These are phyloP conservation scores for Dipodascus albidus DNA, from an alignment of 805 yeast species.

Conservation along the genomic window DNA sequence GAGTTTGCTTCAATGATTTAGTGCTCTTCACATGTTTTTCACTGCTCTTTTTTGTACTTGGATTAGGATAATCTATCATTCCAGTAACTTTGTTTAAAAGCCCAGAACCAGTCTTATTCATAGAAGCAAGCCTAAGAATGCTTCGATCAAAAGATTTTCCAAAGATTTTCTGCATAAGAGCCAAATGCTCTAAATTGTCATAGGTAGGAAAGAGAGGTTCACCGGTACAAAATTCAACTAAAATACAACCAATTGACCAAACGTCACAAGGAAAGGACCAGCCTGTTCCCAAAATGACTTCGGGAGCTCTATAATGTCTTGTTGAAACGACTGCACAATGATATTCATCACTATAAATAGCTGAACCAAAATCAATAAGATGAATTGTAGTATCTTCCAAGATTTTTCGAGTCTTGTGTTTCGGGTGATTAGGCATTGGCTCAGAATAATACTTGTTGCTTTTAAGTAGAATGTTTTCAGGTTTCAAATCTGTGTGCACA, in stretches of 20 bases:
- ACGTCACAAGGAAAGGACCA: constrained; percentile 96
- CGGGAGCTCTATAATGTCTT: constrained; percentile 95
- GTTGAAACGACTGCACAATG: constrained; percentile 90
- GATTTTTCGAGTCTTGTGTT: constrained; percentile 33
- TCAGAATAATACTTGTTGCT: constrained; percentile 21
- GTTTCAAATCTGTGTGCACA: constrained; percentile 93
- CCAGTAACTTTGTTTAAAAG: constrained; percentile 9
- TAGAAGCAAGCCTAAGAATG: constrained; percentile 17
- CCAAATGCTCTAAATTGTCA: constrained; percentile 87
- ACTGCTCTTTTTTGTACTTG: constrained; percentile 26
- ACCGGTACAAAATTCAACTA: constrained; percentile 86
- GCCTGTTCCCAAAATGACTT: constrained; percentile 81
- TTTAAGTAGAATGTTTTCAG: constrained; percentile 77
- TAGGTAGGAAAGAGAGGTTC: constrained; percentile 92
- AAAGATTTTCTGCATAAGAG: constrained; percentile 80
- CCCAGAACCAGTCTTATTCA: constrained; percentile 12
- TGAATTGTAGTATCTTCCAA: constrained; percentile 73
- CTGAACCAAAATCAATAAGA: constrained; percentile 92
- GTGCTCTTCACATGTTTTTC: constrained; percentile 27
- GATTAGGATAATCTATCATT: constrained; percentile 27
- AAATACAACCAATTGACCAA: constrained; percentile 96
- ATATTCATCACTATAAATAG: constrained; percentile 86
- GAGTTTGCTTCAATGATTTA: constrained; percentile 22
- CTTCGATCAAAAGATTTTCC: constrained; percentile 32
- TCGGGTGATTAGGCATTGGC: constrained; percentile 28